Base-by-base conservation (phyloP, 2,329 filamentous ascomycete species). In the Aspergillus sp. region DNA sequence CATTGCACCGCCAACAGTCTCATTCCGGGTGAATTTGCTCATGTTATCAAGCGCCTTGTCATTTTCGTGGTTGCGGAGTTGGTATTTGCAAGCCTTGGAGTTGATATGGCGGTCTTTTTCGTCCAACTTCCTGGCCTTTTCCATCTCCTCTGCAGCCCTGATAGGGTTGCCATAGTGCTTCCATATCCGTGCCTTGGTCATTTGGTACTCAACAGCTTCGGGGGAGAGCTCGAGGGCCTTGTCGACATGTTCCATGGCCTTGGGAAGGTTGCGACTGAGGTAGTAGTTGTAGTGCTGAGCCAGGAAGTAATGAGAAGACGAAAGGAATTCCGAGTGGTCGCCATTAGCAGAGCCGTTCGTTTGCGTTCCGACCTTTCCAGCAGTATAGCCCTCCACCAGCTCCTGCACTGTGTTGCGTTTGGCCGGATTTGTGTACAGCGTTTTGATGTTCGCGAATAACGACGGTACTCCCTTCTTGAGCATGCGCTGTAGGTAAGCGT, bases 211-310 rank as follows among this genome's bases (percentile, higher is more conserved):
- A 29, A 94, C 88, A 41, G 85, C 88, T 59, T 85, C 81, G 0
- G 87, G 82, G 50, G 86, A 82, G 57, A 90, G 73, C 57, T 86
- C 80, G 52, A 97, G 84, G 7, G 90, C 86, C 66, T 85, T 85
- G 42, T 96, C 85, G 50, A 94, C 85, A 62, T 85, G 91, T 51
- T 86, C 79, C 66, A 83, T 78, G 3, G 94, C 91, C 69, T 89
- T 93, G 48, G 77, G 59, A 27, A 97, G 77, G 64, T 97, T 81
- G 38, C 90, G 88, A 63, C 88, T 95, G 49, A 88, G 74, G 65
- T 86, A 78, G 67, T 95, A 96, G 72, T 95, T 93, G 76, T 96
- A 94, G 70, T 98, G 94, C 63, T 97, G 93, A 6, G 90, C 90
- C 45, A 98, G 80, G 73, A 94, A 98, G 69, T 94, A 97, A 43